Evolutionary conservation across 345 rosid species (phyloP), one percentile per base, ranked within the genome.

Genomic region (Pseudoturritis turrita): DNA sequence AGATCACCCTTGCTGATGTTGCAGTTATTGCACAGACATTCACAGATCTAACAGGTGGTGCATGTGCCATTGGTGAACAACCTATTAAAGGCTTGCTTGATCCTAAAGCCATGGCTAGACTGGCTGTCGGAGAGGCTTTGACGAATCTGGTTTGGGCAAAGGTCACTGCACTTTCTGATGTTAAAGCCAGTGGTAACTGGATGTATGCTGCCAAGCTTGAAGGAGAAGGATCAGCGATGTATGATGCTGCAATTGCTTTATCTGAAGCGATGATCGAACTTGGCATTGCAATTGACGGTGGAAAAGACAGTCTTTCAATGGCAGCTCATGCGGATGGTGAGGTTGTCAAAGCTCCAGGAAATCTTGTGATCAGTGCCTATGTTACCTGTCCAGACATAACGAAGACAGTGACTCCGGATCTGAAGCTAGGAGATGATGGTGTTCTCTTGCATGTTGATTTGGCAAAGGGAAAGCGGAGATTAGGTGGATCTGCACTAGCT

Each of bases 151-250:
- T 91, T 39, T 91, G 98, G 96, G 95, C 98, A 46, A 85, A 91
- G 82, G 83, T 88, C 55, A 89, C 96, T 76, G 80, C 95, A 63
- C 88, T 94, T 33, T 88, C 92, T 68, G 91, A 91, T 78, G 97
- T 91, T 65, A 94, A 94, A 78, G 96, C 96, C 1, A 94, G 97
- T 57, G 97, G 97, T 28, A 94, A 93, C 69, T 93, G 97, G 98
- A 93, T 90, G 95, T 91, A 91, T 74, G 98, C 98, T 61, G 98
- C 98, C 46, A 93, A 90, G 86, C 88, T 94, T 57, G 92, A 89
- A 40, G 97, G 96, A 70, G 97, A 94, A 83, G 98, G 98, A 40
- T 91, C 96, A 62, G 91, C 88, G 7, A 91, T 94, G 91, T 94
- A 91, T 62, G 97, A 94, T 79, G 98, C 95, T 68, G 96, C 97